These are phyloP conservation scores for Plenodomus biglobosus DNA, from an alignment of 2,329 filamentous ascomycete genomes.

Conservation along the genomic window DNA sequence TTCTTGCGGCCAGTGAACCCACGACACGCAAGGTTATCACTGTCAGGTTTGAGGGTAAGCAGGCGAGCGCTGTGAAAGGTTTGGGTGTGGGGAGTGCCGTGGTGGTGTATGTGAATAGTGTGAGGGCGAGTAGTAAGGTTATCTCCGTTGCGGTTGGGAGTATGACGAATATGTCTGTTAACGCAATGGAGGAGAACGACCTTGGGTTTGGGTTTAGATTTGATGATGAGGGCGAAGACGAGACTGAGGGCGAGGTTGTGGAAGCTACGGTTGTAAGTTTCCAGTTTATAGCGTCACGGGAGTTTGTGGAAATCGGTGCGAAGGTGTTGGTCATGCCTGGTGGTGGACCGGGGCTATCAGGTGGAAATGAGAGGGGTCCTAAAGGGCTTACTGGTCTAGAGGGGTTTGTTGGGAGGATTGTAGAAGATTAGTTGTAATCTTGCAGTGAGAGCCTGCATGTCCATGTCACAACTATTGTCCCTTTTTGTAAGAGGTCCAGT, in stretches of 20 bases:
- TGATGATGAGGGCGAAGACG: slow-evolving; percentile 46
- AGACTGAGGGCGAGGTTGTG: slow-evolving; percentile 25
- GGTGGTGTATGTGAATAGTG: slow-evolving; percentile 84
- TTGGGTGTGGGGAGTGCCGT: slow-evolving; percentile 69
- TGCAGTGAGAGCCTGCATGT: too few species aligned
- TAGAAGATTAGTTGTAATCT: too few species aligned
- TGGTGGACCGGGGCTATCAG: slow-evolving; percentile 60
- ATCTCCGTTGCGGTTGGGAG: slow-evolving; percentile 49
- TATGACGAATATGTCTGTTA: slow-evolving; percentile 9
- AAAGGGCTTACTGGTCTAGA: slow-evolving; percentile 63
- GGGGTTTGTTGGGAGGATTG: slow-evolving; percentile 63
- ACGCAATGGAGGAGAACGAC: slow-evolving; percentile 28
- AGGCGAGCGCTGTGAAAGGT: slow-evolving; percentile 59
- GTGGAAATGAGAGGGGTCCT: slow-evolving; percentile 56
- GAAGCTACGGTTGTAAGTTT: slow-evolving; percentile 56
- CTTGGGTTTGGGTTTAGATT: slow-evolving; percentile 62
- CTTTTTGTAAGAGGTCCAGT: too few species aligned
- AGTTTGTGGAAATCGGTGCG: slow-evolving; percentile 73
- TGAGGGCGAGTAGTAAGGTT: slow-evolving; percentile 78
- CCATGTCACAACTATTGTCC: too few species aligned
- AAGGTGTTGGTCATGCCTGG: slow-evolving; percentile 72
- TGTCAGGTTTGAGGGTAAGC: slow-evolving; percentile 63
- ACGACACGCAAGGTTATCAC: slow-evolving; percentile 55
- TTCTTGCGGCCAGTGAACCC: slow-evolving; percentile 65
- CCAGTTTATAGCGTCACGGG: slow-evolving; percentile 67